Percentiles rank a stretch among this genome's conserved stretches.
Evolutionary conservation across 345 rosid genomes (phyloP).

Genomic region (Stellera chamaejasme): DNA sequence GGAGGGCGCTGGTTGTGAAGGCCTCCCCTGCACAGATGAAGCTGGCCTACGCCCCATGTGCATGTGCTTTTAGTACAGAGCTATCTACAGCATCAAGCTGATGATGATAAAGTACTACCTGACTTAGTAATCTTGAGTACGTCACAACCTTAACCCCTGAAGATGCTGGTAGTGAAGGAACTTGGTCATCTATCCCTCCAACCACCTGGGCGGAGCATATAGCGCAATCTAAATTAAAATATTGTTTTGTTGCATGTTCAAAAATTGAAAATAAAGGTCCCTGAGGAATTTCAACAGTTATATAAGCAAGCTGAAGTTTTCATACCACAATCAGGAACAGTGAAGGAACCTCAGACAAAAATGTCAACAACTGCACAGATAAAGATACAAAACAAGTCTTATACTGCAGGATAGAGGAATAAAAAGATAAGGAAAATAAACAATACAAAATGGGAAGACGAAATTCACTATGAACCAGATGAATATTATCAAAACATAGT

Average conservation of each 20-base stretch:
- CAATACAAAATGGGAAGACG: not conserved
- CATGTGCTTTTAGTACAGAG: too few relatives aligned
- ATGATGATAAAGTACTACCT: conserved; percentile 42
- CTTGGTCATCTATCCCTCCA: conserved; percentile 73
- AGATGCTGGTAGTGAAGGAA: conserved; percentile 76
- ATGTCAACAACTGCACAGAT: conserved; percentile 68
- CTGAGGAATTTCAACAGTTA: not conserved
- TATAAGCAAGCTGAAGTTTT: conserved; percentile 9
- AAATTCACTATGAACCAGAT: too few relatives aligned
- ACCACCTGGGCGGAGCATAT: conserved; percentile 51
- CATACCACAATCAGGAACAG: conserved; percentile 85
- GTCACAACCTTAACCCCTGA: conserved; percentile 64
- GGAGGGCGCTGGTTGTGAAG: too few relatives aligned
- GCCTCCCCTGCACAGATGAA: too few relatives aligned
- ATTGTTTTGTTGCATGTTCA: conserved; percentile 3
- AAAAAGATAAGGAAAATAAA: not conserved
- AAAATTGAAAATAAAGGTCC: conserved; percentile 6
- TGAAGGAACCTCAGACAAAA: conserved; percentile 77
- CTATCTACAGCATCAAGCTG: not conserved
- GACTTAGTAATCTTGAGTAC: conserved; percentile 63
- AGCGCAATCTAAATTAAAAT: not conserved
- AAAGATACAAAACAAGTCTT: conserved; percentile 6
- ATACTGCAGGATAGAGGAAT: conserved; percentile 7
- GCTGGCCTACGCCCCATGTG: too few relatives aligned
- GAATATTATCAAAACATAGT: too few relatives aligned